Percentiles rank a stretch among this genome's conserved stretches.
Conservation (phyloP, 257 asterid species). For the Solanum pinnatisectum region DNA sequence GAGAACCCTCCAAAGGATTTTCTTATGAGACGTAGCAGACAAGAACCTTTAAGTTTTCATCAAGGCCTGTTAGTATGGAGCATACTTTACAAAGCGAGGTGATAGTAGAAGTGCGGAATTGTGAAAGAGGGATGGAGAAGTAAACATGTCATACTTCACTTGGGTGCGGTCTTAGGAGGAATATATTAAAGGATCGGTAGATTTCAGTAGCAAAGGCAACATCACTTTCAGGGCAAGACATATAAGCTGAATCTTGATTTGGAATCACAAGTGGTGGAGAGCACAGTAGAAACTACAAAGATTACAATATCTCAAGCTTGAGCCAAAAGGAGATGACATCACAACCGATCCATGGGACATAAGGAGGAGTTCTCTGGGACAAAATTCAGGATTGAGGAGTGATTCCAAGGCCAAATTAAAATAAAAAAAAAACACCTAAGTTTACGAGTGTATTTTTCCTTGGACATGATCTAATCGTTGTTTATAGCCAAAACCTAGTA, state of each 20-base stretch:
- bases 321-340: not conserved
- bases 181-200: not conserved
- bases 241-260: not conserved
- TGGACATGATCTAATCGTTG: not conserved
- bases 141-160: not conserved
- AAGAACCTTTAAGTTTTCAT: not conserved
- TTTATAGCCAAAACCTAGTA: not conserved
- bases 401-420: not conserved
- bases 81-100: not conserved
- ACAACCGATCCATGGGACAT: not conserved
- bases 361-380: not conserved
- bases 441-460: not conserved
- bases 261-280: not conserved
- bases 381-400: not conserved
- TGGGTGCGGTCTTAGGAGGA: not conserved
- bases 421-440: not conserved
- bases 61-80: not conserved
- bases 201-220: not conserved
- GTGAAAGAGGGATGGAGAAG: not conserved
- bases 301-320: not conserved
- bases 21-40: not conserved
- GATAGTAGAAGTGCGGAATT: not conserved
- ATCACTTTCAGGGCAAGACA: not conserved
- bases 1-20: not conserved
- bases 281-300: not conserved